Conservation (phyloP, 2,329 filamentous ascomycete genomes). For the Exserohilum turcica region DNA sequence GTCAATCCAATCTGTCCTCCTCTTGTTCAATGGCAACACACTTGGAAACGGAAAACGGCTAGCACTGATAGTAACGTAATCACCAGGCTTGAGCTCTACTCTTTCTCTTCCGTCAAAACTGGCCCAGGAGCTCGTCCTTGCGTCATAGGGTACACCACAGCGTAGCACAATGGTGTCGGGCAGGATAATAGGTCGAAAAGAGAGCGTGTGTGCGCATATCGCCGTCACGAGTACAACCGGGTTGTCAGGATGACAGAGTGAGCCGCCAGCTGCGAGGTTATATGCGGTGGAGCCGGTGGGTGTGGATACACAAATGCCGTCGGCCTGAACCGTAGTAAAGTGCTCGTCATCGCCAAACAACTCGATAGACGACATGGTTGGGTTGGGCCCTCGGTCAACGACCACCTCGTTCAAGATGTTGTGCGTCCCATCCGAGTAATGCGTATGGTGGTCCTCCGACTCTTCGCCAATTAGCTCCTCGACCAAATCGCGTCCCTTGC, state of each 20-base stretch:
- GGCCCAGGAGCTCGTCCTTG: slow-evolving; percentile 89
- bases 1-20: slow-evolving; percentile 80
- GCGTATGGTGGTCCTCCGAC: slow-evolving; percentile 80
- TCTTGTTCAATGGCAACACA: slow-evolving; percentile 70
- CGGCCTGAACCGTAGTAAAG: slow-evolving; percentile 90
- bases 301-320: slow-evolving; percentile 91
- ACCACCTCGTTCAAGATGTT: slow-evolving; percentile 98
- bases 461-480: slow-evolving; percentile 90
- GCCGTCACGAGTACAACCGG: slow-evolving; percentile 93
- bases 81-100: slow-evolving; percentile 75
- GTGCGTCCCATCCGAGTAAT: slow-evolving; percentile 80
- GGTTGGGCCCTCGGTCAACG: slow-evolving; percentile 89
- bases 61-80: slow-evolving; percentile 84
- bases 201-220: slow-evolving; percentile 92
- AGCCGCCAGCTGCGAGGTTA: slow-evolving; percentile 93
- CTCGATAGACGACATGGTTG: slow-evolving; percentile 90
- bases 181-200: slow-evolving; percentile 93
- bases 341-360: slow-evolving; percentile 95
- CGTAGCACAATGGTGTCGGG: slow-evolving; percentile 95
- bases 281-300: slow-evolving; percentile 95
- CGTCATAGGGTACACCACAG: slow-evolving; percentile 92
- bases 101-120: slow-evolving; percentile 90
- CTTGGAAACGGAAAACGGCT: slow-evolving; percentile 80
- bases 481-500: slow-evolving; percentile 61
- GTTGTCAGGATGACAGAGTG: slow-evolving; percentile 93